Evolutionary conservation across 805 yeast species (phyloP), one percentile per base, ranked within the genome.

Genomic region (Blastobotrys mokoenaii): DNA sequence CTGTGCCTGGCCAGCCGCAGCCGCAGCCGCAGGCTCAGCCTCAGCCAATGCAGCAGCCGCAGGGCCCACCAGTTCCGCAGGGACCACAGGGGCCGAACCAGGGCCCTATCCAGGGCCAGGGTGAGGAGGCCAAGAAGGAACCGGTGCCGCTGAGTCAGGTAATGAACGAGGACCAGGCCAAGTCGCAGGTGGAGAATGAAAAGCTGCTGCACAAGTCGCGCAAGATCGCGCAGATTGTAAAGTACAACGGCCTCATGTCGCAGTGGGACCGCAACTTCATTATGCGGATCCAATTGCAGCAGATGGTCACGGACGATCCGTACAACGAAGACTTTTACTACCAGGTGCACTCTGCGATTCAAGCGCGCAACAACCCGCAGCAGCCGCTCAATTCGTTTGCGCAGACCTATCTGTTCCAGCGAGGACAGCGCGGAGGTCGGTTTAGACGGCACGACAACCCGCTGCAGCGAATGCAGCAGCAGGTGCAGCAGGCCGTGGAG

Each of bases 241-340:
- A 78, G 58, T 86, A 82, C 68, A 84, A 93, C 25, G 97, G 97
- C 51, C 78, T 93, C 51, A 93, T 93, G 98, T 86, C 88, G 57
- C 95, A 96, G 47, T 84, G 90, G 68, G 98, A 93, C 64, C 89
- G 89, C 68, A 96, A 90, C 66, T 88, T 85, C 60, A 90, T 93
- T 41, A 87, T 96, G 38, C 77, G 97, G 62, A 82, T 89, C 60
- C 98, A 93, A 66, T 74, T 93, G 51, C 87, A 96, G 41, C 96
- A 89, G 63, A 84, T 93, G 65, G 96, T 93, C 41, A 84, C 96
- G 9, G 97, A 89, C 46, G 97, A 93, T 65, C 98, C 98, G 11
- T 86, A 84, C 65, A 87, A 85, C 59, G 98, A 93, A 65, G 98
- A 93, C 69, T 93, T 90, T 60, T 93, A 93, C 62, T 86, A 82